These are phyloP conservation scores for Karstenula rhodostoma DNA, from an alignment of 2,329 filamentous ascomycete genomes.

Conservation along the genomic window DNA sequence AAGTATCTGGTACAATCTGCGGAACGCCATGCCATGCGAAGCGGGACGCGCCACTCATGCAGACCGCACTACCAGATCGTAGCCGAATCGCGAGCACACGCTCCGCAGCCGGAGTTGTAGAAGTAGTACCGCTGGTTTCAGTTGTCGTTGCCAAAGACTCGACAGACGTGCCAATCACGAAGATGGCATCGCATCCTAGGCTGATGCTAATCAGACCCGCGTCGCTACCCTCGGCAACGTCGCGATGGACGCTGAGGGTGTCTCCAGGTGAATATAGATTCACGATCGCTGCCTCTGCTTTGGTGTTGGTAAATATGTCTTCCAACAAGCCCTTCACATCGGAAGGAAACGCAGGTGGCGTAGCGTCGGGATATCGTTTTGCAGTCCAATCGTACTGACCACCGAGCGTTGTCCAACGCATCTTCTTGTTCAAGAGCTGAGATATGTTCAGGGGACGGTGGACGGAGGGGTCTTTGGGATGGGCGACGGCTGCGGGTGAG, in stretches of 20 bases:
- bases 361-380: conserved; percentile 77
- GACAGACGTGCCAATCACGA: conserved; percentile 71
- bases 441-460: conserved; percentile 77
- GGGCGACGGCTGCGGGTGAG: conserved; percentile 33
- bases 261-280: conserved; percentile 93
- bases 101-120: conserved; percentile 20
- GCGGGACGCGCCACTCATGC: conserved; percentile 82
- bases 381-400: conserved; percentile 97
- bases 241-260: conserved; percentile 89
- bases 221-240: conserved; percentile 86
- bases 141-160: background rate
- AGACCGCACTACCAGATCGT: conserved; percentile 85
- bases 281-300: conserved; percentile 88
- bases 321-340: conserved; percentile 76
- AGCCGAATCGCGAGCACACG: conserved; percentile 53
- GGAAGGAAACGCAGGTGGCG: conserved; percentile 74
- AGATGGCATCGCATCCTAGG: conserved; percentile 88
- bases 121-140: conserved; percentile 38
- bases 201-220: conserved; percentile 84
- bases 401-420: conserved; percentile 94
- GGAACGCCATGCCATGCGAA: conserved; percentile 97
- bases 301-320: conserved; percentile 76
- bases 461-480: conserved; percentile 73
- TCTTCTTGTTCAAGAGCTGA: conserved; percentile 77
- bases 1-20: conserved; percentile 81